Base-by-base conservation (phyloP, 2,329 filamentous ascomycete genomes). In the Fusarium torulosum region DNA sequence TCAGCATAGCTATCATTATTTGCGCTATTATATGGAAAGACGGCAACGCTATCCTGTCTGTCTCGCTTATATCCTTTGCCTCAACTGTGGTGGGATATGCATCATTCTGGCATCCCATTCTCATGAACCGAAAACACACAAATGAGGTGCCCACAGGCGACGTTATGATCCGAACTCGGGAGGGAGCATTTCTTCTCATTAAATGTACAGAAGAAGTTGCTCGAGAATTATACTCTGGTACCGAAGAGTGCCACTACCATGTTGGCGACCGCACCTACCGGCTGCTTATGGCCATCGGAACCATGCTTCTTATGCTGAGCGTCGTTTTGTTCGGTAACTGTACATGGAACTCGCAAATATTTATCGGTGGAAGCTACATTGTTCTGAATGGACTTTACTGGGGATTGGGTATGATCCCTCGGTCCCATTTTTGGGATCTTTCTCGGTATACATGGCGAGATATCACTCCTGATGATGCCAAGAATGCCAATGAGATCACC, bases 321-420 rank as follows among this genome's bases (percentile, higher is more conserved):
- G 86, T 90, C 13, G 85, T 90, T 14, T 76, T 89, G 15, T 76
- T 90, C 33, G 87, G 87, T 2, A 90, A 90, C 72, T 88, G 86
- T 75, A 82, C 82, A n/a, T 89, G 86, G 81, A 80, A 82, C 43
- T 84, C 85, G 62, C 87, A 90, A 75, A 82, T 86, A 11, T 83
- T 87, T 13, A 85, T 89, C 60, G 86, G 86, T 8, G 79, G 77
- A 4, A 79, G 82, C 2, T 90, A 90, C 67, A 85, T 90, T 54
- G 65, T 84, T 6, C 79, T 90, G 49, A 90, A 90, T 61, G 84
- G 83, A 11, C 74, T 85, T 0, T 89, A 89, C 74, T 90, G 87
- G 87, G 78, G 78, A 2, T 79, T 86, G 51, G 83, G 85, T 20
- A 75, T 87, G 74, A 61, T 87, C 21, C 81, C 84, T 0, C 80